Evolutionary conservation across 1,284 basidiomycete genomes (phyloP), one percentile per base, ranked within the genome.

Genomic region (Exobasidium rhododendri): DNA sequence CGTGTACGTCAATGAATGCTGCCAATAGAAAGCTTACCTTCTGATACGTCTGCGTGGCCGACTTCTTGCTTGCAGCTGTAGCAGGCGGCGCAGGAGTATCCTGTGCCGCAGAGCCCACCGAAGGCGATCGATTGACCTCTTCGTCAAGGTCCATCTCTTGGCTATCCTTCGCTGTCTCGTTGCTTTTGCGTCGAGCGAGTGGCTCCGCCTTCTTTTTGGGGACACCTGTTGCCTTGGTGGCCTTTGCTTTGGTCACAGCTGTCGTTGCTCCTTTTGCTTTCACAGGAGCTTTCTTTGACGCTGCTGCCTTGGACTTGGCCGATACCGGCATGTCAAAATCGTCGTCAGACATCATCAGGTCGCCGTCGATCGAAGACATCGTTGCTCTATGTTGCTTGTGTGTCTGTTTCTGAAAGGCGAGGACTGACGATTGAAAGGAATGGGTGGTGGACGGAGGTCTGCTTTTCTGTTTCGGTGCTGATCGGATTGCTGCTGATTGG

Each of bases 1-100:
- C 59, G 22, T 30, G 54, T 11, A 29, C n/a, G 20, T 32, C 13
- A 58, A 22, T 28, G 2, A 4, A 53, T 62, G 61, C 59, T 24
- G 63, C 50, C 58, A 26, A 30, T 40, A 50, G 17, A 40, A 3
- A 65, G 68, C 83, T 67, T 59, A 91, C 92, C 86, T 94, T 96
- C 65, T 89, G 88, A 79, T 96, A 97, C 56, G 86, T 94, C 78
- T 97, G 91, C 14, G 91, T 92, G 0, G 91, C 92, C 6, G 86
- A 89, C 83, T 97, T 96, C 81, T 88, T 32, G 4, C 3, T 22
- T 6, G n/a, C 52, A 22, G 50, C 7, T 22, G 28, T 32, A n/a
- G n/a, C n/a, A n/a, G n/a, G n/a, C 2, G 53, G 35, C 4, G 28
- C 17, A 13, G 20, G n/a, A 4, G 56, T 49, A 32, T 13, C 17